These are phyloP conservation scores for Tolypocladium cylindrosporum DNA, from an alignment of 2,329 filamentous ascomycete genomes.

Conservation along the genomic window DNA sequence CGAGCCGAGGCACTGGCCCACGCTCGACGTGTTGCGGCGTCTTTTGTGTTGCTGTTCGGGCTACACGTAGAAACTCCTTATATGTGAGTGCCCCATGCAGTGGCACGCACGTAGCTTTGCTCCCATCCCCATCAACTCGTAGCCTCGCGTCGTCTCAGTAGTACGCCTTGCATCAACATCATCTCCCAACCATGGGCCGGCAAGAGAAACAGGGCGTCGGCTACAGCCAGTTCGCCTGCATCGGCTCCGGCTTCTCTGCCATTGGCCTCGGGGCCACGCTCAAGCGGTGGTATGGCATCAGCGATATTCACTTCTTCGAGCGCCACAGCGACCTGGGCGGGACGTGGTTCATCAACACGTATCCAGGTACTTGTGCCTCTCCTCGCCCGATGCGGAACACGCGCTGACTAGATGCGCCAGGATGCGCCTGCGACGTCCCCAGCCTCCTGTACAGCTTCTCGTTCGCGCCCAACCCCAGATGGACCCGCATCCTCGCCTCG, in stretches of 20 bases:
- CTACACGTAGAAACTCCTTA: not conserved
- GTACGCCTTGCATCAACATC: not conserved
- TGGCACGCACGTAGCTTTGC: not conserved
- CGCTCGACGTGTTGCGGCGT: not conserved
- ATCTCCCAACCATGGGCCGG: not conserved
- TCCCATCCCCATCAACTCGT: not conserved
- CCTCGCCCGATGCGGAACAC: not conserved
- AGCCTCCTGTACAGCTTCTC: constrained; percentile 51
- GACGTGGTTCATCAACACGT: constrained; percentile 55
- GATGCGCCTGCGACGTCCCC: constrained; percentile 46
- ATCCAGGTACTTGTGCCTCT: constrained; percentile 33
- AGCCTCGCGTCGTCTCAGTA: not conserved
- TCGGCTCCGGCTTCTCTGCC: constrained; percentile 53
- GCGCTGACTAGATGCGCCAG: constrained; percentile 2
- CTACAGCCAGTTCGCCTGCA: constrained; percentile 31
- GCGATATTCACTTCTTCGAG: constrained; percentile 53
- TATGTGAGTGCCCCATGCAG: not conserved
- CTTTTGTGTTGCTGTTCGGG: not conserved
- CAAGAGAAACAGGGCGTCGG: not conserved
- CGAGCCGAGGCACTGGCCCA: not conserved
- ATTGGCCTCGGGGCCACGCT: constrained; percentile 52
- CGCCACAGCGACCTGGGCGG: constrained; percentile 47
- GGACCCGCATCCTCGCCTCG: constrained; percentile 47
- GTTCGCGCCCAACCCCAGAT: constrained; percentile 50
- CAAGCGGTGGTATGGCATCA: constrained; percentile 45